phyloP scores from a whole-genome alignment of 192 early-diverging fungal genomes.

The Chytriomyces sp. region DNA sequence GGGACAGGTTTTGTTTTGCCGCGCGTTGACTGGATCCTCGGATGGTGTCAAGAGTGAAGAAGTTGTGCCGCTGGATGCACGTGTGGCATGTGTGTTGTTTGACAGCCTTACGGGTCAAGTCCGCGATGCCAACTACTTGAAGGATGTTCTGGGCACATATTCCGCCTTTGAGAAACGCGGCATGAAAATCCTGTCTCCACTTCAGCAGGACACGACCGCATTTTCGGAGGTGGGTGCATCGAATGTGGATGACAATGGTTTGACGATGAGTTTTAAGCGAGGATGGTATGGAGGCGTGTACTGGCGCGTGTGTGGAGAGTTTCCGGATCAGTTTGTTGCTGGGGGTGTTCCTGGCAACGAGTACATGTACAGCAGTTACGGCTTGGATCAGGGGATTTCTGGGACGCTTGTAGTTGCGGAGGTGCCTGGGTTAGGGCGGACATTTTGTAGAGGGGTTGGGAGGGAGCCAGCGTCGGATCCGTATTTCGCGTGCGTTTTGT shows the following conservation, averaged over 20 bases:
- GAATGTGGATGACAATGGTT: background rate
- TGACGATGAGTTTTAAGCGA: slow-evolving; percentile 2
- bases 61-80: background rate
- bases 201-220: background rate
- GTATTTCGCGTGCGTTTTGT: slow-evolving; percentile 30
- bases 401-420: slow-evolving; percentile 21
- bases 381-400: slow-evolving; percentile 17
- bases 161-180: background rate
- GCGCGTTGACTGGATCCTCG: background rate
- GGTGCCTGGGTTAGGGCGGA: slow-evolving; percentile 15
- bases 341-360: slow-evolving; percentile 25
- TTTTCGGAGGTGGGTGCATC: background rate
- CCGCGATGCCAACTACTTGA: slow-evolving; percentile 1
- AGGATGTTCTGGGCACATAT: slow-evolving; percentile 1
- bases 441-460: slow-evolving; percentile 30
- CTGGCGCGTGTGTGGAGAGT: slow-evolving; percentile 23
- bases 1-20: slow-evolving; percentile 24
- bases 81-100: slow-evolving; percentile 28
- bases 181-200: background rate
- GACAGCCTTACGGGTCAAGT: slow-evolving; percentile 5
- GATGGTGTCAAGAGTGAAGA: background rate
- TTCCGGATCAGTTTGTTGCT: slow-evolving; percentile 25
- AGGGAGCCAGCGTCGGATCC: background rate
- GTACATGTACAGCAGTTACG: slow-evolving; percentile 14
- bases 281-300: slow-evolving; percentile 20